Evolutionary conservation across 768 basidiomycete genomes (phyloP).

Genomic region (Hypsizygus marmoreus): DNA sequence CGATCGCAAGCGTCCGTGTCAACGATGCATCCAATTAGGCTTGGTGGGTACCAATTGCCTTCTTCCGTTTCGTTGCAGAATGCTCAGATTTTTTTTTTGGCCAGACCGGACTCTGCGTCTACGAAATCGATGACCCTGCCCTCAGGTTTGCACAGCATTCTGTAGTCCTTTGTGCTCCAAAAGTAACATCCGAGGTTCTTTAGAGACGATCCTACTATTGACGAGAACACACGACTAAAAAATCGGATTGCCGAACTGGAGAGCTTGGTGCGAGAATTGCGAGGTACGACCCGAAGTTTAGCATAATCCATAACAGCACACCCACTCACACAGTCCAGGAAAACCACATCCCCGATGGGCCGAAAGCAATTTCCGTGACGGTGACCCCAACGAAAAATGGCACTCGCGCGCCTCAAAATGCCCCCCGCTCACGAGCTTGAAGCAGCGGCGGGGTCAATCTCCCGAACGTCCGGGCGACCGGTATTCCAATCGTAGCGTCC

Average conservation of each 20-base stretch:
- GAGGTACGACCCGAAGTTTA: slow-evolving; percentile 47
- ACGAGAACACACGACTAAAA: slow-evolving; percentile 83
- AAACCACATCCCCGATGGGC: slow-evolving; percentile 90
- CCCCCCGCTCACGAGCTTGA: slow-evolving; percentile 43
- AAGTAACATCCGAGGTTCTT: neutral
- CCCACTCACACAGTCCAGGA: slow-evolving; percentile 42
- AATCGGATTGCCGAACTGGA: slow-evolving; percentile 92
- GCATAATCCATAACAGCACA: slow-evolving; percentile 5
- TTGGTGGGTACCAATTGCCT: slow-evolving; percentile 50
- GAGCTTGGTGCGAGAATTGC: slow-evolving; percentile 84
- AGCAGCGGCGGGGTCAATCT: slow-evolving; percentile 40
- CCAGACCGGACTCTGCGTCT: slow-evolving; percentile 92
- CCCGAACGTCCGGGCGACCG: slow-evolving; percentile 33
- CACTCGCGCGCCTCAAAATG: slow-evolving; percentile 82
- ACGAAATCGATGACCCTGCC: slow-evolving; percentile 90
- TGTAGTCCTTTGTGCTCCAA: slow-evolving; percentile 1
- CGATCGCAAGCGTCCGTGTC: slow-evolving; percentile 89
- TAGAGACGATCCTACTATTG: slow-evolving; percentile 86
- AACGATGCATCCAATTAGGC: slow-evolving; percentile 87
- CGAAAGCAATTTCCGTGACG: slow-evolving; percentile 75
- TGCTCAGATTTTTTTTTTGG: slow-evolving; percentile 4
- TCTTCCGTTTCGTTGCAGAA: slow-evolving; percentile 5
- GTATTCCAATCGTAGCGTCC: slow-evolving; percentile 40
- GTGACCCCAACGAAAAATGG: slow-evolving; percentile 84
- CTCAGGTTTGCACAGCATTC: slow-evolving; percentile 53